These are phyloP conservation scores for Aspergillus novoparasiticus DNA, from an alignment of 2,329 filamentous ascomycete species.

Conservation along the genomic window DNA sequence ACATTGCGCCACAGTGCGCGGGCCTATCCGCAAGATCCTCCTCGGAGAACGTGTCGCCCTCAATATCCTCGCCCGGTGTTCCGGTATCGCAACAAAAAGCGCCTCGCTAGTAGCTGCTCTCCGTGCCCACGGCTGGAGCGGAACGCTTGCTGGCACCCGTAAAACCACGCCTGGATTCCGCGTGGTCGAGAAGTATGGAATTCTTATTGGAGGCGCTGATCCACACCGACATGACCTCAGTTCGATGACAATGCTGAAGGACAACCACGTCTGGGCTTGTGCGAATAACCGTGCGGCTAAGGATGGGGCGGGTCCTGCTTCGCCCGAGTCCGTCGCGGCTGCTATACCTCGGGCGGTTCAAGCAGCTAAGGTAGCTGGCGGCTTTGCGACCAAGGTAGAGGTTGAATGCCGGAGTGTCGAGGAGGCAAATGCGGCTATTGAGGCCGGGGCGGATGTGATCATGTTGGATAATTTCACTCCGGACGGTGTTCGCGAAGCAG, in stretches of 20 bases:
- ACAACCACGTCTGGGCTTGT: conserved; percentile 95
- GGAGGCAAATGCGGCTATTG: conserved; percentile 89
- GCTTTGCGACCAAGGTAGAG: conserved; percentile 92
- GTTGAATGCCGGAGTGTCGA: conserved; percentile 89
- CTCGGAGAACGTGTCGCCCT: conserved; percentile 93
- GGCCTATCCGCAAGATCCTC: conserved; percentile 79
- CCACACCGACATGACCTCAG: conserved; percentile 87
- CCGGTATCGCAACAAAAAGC: conserved; percentile 76
- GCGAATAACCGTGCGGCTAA: conserved; percentile 49
- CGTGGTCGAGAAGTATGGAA: conserved; percentile 96
- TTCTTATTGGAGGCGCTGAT: conserved; percentile 91
- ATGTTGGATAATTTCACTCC: conserved; percentile 97
- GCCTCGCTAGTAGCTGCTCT: conserved; percentile 53
- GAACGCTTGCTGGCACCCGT: conserved; percentile 87
- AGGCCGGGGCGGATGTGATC: conserved; percentile 87
- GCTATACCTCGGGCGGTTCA: conserved; percentile 84
- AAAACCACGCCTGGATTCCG: conserved; percentile 97
- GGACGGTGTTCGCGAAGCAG: conserved; percentile 74
- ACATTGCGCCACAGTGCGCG: conserved; percentile 77
- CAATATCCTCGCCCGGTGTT: conserved; percentile 87
- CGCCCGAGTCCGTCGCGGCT: conserved; percentile 42
- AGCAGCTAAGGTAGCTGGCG: conserved; percentile 80
- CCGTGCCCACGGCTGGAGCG: conserved; percentile 69
- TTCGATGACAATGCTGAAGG: conserved; percentile 98
- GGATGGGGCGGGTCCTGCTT: conserved; percentile 20